These are phyloP conservation scores for Astraeus odoratus DNA, from an alignment of 768 basidiomycete species.

Conservation along the genomic window DNA sequence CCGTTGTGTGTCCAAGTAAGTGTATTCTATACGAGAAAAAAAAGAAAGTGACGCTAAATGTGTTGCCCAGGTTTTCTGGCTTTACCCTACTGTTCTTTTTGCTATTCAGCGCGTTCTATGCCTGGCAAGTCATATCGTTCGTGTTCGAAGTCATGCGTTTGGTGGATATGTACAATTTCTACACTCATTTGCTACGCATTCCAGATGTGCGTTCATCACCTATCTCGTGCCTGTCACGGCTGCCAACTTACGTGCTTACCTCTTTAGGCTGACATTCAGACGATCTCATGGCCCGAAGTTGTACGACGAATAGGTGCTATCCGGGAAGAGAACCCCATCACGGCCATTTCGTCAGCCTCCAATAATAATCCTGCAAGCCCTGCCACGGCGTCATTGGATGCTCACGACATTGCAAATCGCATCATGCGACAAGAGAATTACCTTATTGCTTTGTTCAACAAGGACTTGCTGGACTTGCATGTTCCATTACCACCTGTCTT, in stretches of 20 bases:
- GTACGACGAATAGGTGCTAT: slow-evolving; percentile 87
- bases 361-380: slow-evolving; percentile 49
- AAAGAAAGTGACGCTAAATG: slow-evolving; percentile 11
- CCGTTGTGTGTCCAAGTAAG: slow-evolving; percentile 79
- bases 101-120: slow-evolving; percentile 80
- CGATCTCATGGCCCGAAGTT: slow-evolving; percentile 93
- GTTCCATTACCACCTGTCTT: slow-evolving; percentile 67
- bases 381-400: slow-evolving; percentile 83
- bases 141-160: slow-evolving; percentile 68
- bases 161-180: slow-evolving; percentile 93
- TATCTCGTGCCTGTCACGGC: not conserved
- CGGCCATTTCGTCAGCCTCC: slow-evolving; percentile 67
- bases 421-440: slow-evolving; percentile 99
- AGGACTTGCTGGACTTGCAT: slow-evolving; percentile 84
- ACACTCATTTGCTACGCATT: slow-evolving; percentile 86
- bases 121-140: slow-evolving; percentile 83
- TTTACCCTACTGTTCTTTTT: slow-evolving; percentile 79
- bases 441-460: slow-evolving; percentile 95
- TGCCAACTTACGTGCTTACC: slow-evolving; percentile 10
- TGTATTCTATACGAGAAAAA: slow-evolving; percentile 2
- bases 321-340: slow-evolving; percentile 88
- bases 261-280: slow-evolving; percentile 90
- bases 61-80: slow-evolving; percentile 62
- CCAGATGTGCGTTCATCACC: slow-evolving; percentile 65
- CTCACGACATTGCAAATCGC: slow-evolving; percentile 95